Conservation (phyloP, 129 eudicot species). For the Gnaphalium uliginosum region DNA sequence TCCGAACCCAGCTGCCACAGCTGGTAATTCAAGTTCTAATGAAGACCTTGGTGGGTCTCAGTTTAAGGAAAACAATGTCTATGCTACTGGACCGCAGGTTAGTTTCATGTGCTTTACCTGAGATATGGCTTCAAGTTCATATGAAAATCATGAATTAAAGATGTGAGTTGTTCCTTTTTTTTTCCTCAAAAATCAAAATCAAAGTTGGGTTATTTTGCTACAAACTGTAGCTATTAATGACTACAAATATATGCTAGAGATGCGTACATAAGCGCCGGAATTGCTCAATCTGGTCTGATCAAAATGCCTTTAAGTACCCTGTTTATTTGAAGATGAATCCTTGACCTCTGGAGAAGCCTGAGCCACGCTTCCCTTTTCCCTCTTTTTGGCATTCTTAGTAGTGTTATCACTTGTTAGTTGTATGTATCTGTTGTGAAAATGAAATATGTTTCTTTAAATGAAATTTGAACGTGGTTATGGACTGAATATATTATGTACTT, state of each 20-base stretch:
- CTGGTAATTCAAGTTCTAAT: slow-evolving; percentile 60
- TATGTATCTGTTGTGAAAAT: background rate
- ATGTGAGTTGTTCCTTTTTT: background rate
- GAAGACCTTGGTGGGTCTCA: slow-evolving; percentile 69
- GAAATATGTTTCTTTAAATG: background rate
- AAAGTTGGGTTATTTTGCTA: background rate
- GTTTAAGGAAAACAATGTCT: slow-evolving; percentile 73
- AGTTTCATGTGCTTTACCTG: slow-evolving; percentile 26
- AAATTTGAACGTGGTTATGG: background rate
- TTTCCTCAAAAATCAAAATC: background rate
- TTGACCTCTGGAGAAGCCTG: background rate
- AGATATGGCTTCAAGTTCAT: background rate
- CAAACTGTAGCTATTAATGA: background rate
- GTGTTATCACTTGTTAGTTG: background rate
- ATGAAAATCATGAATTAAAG: background rate
- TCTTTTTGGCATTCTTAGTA: background rate
- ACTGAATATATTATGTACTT: background rate
- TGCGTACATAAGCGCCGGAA: background rate
- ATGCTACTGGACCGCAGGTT: slow-evolving; percentile 75
- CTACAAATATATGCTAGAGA: background rate
- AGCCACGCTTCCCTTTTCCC: background rate
- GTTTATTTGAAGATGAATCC: background rate
- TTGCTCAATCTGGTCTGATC: background rate
- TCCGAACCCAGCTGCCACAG: slow-evolving; percentile 46
- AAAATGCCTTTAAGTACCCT: background rate